A percentile compares a stretch with the other conserved stretches of the same genome.
phyloP scores from a whole-genome alignment of 805 yeast genomes.

The Metschnikowia corniflorae region DNA sequence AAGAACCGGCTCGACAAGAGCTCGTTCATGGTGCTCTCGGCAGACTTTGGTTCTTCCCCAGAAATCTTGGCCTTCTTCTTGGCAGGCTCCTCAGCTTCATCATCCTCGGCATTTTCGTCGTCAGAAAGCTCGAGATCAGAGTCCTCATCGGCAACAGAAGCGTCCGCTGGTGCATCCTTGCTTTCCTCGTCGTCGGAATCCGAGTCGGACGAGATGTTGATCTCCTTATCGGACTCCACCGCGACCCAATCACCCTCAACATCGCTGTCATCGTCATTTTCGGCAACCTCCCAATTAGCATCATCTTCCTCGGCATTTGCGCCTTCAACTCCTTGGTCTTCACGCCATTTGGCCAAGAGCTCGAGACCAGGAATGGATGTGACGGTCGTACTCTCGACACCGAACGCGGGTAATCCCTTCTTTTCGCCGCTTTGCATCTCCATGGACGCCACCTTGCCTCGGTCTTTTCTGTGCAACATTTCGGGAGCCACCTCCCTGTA shows the following conservation, averaged over 20 bases:
- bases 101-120: constrained; percentile 31
- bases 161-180: constrained; percentile 33
- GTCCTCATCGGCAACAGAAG: constrained; percentile 43
- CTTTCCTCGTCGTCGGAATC: constrained; percentile 37
- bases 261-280: constrained; percentile 46
- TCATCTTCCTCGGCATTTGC: constrained; percentile 47
- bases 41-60: constrained; percentile 22
- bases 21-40: constrained; percentile 40
- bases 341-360: constrained; percentile 81
- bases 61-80: constrained; percentile 28
- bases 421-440: constrained; percentile 60
- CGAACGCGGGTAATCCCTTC: constrained; percentile 54
- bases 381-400: constrained; percentile 61
- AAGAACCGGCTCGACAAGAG: constrained; percentile 72
- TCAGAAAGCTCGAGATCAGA: constrained; percentile 24
- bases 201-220: constrained; percentile 49
- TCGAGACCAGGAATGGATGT: constrained; percentile 91
- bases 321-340: constrained; percentile 52
- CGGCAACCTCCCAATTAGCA: constrained; percentile 59
- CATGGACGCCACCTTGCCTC: constrained; percentile 91
- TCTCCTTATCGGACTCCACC: constrained; percentile 78
- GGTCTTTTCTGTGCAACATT: constrained; percentile 82
- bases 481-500: constrained; percentile 97
- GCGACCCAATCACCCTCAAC: constrained; percentile 91
- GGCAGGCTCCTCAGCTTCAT: constrained; percentile 27